A percentile compares a stretch with the other conserved stretches of the same genome.
Conservation (phyloP, 2,329 filamentous ascomycete species). For the Graphilbum ipis-grandicollis region DNA sequence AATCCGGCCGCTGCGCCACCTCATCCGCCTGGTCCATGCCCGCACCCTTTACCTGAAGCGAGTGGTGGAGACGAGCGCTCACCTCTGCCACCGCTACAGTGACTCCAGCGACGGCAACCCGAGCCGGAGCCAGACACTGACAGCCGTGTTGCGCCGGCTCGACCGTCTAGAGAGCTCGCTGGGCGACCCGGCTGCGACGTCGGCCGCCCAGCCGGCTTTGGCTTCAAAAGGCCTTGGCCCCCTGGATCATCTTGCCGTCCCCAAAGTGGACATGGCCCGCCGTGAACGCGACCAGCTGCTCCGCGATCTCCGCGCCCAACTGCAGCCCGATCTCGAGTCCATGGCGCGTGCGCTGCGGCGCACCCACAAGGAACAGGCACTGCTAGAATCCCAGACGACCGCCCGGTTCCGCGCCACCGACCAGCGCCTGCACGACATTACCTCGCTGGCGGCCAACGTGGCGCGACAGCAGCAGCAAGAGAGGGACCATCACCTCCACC, state of each 20-base stretch:
- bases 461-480: slow-evolving; percentile 27
- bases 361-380: slow-evolving; percentile 75
- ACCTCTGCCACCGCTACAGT: slow-evolving; percentile 8
- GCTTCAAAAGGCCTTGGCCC: no score
- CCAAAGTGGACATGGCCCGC: no score
- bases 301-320: slow-evolving; percentile 42
- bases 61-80: slow-evolving; percentile 40
- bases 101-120: no score
- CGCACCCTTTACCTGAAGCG: slow-evolving; percentile 71
- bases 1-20: slow-evolving; percentile 63
- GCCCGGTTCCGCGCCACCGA: slow-evolving; percentile 57
- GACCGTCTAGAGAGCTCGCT: slow-evolving; percentile 48
- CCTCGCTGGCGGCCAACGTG: slow-evolving; percentile 65
- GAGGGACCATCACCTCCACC: no score
- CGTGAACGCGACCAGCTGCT: slow-evolving; percentile 16
- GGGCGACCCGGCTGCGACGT: slow-evolving; percentile 15
- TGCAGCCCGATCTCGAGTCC: slow-evolving; percentile 74
- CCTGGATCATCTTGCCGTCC: no score
- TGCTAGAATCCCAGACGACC: slow-evolving; percentile 61
- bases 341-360: slow-evolving; percentile 75
- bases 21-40: slow-evolving; percentile 63
- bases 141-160: slow-evolving; percentile 46
- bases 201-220: no score
- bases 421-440: slow-evolving; percentile 53
- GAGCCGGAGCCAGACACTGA: slow-evolving; percentile 15